Evolutionary conservation across 768 basidiomycete species (phyloP).

Genomic region (Suillus ampliporus): DNA sequence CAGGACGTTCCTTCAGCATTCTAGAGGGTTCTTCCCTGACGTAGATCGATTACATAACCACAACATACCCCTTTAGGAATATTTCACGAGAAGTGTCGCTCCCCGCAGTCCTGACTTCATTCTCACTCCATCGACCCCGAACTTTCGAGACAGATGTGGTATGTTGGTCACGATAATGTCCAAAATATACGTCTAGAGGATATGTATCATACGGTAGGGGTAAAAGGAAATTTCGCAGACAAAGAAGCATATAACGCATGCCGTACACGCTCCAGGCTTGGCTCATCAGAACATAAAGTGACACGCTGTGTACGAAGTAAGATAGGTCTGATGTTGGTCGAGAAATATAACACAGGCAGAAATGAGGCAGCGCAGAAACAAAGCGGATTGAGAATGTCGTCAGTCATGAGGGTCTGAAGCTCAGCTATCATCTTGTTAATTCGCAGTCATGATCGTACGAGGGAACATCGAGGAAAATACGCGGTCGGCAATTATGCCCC

Average conservation of each 20-base stretch:
- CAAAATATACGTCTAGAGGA: constrained; percentile 29
- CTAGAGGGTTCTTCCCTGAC: constrained; percentile 41
- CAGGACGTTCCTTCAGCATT: constrained; percentile 39
- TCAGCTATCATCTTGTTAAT: constrained; percentile 21
- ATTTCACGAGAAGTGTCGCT: too few relatives aligned
- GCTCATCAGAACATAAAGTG: constrained; percentile 4
- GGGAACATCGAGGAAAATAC: constrained; percentile 20
- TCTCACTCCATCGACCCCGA: too few relatives aligned
- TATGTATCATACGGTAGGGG: constrained; percentile 32
- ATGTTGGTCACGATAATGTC: constrained; percentile 19
- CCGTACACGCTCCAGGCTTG: constrained; percentile 30
- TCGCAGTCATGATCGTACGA: constrained; percentile 29
- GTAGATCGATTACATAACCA: constrained; percentile 39
- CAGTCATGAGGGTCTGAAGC: constrained; percentile 32
- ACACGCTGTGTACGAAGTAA: constrained; percentile 10
- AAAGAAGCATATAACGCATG: constrained; percentile 32
- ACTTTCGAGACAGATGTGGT: constrained; percentile 5
- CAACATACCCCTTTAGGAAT: constrained; percentile 18
- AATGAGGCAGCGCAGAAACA: constrained; percentile 24
- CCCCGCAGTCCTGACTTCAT: not conserved
- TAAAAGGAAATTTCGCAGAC: constrained; percentile 18
- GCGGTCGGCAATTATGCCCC: constrained; percentile 29
- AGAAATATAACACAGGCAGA: constrained; percentile 19
- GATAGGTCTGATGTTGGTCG: constrained; percentile 21
- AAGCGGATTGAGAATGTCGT: constrained; percentile 27